These are phyloP conservation scores for Aschersonia sp. DNA, from an alignment of 2,329 filamentous ascomycete species.

Conservation along the genomic window DNA sequence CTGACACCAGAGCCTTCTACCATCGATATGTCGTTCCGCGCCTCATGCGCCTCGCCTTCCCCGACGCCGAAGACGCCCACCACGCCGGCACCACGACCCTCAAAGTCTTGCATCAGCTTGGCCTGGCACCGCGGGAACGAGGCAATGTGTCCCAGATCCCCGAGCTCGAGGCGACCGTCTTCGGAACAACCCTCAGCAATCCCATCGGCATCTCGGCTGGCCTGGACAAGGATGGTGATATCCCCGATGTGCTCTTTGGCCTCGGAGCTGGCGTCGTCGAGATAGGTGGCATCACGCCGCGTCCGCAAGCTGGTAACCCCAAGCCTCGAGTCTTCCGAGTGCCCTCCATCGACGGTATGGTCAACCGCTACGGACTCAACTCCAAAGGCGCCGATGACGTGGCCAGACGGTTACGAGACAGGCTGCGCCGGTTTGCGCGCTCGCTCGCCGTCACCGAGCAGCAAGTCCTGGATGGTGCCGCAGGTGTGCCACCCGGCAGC, in stretches of 20 bases:
- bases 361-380: constrained; percentile 94
- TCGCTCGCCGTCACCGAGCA: constrained; percentile 54
- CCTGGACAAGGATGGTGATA: constrained; percentile 85
- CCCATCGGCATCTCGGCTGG: constrained; percentile 92
- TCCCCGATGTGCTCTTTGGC: constrained; percentile 72
- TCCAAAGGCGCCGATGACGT: constrained; percentile 80
- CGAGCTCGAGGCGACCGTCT: constrained; percentile 38
- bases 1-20: constrained; percentile 57
- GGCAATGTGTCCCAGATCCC: constrained; percentile 22
- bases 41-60: constrained; percentile 47
- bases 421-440: constrained; percentile 65
- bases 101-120: constrained; percentile 57
- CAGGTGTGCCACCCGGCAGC: constrained; percentile 69
- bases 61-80: constrained; percentile 86
- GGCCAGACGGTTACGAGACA: constrained; percentile 61
- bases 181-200: constrained; percentile 64
- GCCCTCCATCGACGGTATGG: constrained; percentile 68
- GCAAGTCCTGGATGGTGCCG: constrained; percentile 62
- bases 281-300: constrained; percentile 77
- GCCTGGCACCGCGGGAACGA: constrained; percentile 72
- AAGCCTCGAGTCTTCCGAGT: constrained; percentile 80
- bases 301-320: constrained; percentile 78
- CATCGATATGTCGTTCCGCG: constrained; percentile 56
- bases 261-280: constrained; percentile 80
- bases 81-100: constrained; percentile 59